A percentile compares a stretch with the other conserved stretches of the same genome.
These are phyloP conservation scores for Juglanconis sp. DNA, from an alignment of 2,329 filamentous ascomycete genomes.

Conservation along the genomic window DNA sequence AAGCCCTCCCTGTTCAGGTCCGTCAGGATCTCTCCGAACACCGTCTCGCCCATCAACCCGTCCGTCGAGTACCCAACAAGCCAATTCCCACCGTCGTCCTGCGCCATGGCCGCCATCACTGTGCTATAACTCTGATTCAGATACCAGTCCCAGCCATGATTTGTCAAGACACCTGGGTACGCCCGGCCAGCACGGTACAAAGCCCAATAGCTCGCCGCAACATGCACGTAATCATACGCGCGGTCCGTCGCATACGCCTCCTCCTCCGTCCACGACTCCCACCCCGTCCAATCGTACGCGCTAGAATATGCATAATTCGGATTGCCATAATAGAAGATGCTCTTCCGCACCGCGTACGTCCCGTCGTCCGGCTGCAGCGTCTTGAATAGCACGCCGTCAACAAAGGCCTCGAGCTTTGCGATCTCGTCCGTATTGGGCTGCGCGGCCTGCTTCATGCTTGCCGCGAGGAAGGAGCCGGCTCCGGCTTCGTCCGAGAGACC, in stretches of 20 bases:
- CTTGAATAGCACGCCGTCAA: constrained; percentile 48
- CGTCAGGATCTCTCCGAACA: constrained; percentile 50
- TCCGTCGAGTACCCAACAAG: constrained; percentile 39
- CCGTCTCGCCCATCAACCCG: constrained; percentile 59
- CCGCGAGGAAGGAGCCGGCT: constrained; percentile 53
- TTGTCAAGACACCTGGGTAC: constrained; percentile 41
- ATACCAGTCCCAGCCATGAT: constrained; percentile 51
- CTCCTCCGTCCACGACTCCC: constrained; percentile 49
- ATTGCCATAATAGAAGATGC: constrained; percentile 52
- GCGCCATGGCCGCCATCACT: constrained; percentile 35
- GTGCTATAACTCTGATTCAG: constrained; percentile 52
- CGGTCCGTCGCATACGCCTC: constrained; percentile 44
- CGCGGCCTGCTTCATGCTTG: constrained; percentile 51
- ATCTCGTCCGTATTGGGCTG: constrained; percentile 49
- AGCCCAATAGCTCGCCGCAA: constrained; percentile 53
- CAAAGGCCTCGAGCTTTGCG: constrained; percentile 50
- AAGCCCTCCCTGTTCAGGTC: constrained; percentile 49
- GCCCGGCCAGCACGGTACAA: constrained; percentile 52
- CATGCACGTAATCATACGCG: constrained; percentile 59
- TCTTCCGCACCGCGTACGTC: constrained; percentile 47
- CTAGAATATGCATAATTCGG: constrained; percentile 42
- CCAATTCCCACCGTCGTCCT: constrained; percentile 24
- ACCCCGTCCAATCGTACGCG: constrained; percentile 44
- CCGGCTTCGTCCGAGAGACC: constrained; percentile 60
- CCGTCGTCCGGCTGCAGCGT: constrained; percentile 40